These are phyloP conservation scores for Penicillium brasilianum DNA, from an alignment of 2,329 filamentous ascomycete genomes.

Conservation along the genomic window DNA sequence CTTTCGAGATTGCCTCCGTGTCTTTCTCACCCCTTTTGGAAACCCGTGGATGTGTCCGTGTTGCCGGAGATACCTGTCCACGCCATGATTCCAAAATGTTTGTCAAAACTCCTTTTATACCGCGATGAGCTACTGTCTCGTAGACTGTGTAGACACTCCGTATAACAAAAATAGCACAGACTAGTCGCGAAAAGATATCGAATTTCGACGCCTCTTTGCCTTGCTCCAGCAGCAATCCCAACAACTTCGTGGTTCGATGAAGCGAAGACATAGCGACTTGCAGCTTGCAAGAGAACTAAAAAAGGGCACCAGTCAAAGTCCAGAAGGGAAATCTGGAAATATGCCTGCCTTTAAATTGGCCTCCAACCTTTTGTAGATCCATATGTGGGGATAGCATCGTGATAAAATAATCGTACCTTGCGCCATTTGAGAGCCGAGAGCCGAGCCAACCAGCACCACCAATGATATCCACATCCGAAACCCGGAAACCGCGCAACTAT, in stretches of 20 bases:
- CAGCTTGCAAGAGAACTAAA: not conserved
- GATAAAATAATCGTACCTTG: not conserved
- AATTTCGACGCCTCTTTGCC: not conserved
- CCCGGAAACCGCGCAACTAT: not conserved
- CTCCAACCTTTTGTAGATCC: not conserved
- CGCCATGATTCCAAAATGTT: not conserved
- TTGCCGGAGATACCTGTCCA: too few relatives aligned
- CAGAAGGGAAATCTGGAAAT: not conserved
- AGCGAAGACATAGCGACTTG: not conserved
- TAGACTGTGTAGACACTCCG: not conserved
- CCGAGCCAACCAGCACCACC: not conserved
- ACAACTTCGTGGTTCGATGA: not conserved
- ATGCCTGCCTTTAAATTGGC: not conserved
- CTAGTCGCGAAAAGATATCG: not conserved
- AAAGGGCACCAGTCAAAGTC: not conserved
- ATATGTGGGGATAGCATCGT: not conserved
- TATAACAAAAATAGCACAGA: not conserved
- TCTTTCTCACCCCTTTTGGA: not conserved
- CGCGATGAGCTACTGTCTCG: not conserved
- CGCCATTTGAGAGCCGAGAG: not conserved
- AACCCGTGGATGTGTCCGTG: not conserved
- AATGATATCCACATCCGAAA: not conserved
- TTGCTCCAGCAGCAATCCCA: not conserved
- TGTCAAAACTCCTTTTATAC: not conserved
- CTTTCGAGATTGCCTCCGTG: not conserved